Percentiles rank a stretch among this genome's conserved stretches.
Evolutionary conservation across 2,329 filamentous ascomycete species (phyloP).

Genomic region (Xenoacremonium recifei): DNA sequence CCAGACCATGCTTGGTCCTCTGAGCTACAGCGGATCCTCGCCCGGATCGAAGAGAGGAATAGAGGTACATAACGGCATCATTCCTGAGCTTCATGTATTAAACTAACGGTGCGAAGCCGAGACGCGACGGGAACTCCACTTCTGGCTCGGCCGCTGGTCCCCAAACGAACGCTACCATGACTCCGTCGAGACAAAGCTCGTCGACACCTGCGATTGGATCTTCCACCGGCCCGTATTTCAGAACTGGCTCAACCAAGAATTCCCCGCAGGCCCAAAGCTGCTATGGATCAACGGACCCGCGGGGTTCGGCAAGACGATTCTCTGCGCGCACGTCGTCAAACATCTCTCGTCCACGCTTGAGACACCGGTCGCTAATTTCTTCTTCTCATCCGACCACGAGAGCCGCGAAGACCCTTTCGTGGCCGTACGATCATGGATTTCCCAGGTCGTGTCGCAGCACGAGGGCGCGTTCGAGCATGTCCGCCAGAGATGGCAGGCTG

Average conservation of each 20-base stretch:
- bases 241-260: slow-evolving; percentile 17
- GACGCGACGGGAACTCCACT: no score
- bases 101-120: no score
- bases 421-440: slow-evolving; percentile 30
- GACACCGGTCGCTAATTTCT: slow-evolving; percentile 25
- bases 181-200: no score
- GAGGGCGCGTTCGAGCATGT: slow-evolving; percentile 13
- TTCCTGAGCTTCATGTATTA: no score
- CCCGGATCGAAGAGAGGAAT: no score
- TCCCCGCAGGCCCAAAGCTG: slow-evolving; percentile 7
- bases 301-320: slow-evolving; percentile 33
- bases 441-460: slow-evolving; percentile 14
- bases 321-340: slow-evolving; percentile 29
- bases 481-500: not conserved
- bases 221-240: slow-evolving; percentile 11
- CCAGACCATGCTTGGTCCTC: no score
- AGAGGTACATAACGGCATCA: no score
- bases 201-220: slow-evolving; percentile 30
- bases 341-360: slow-evolving; percentile 6
- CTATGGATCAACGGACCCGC: slow-evolving; percentile 32
- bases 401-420: slow-evolving; percentile 23
- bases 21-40: no score
- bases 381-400: slow-evolving; percentile 29
- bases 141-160: no score
- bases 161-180: no score